Base-by-base conservation (phyloP, 1,139 yeast species). In the Yamadazyma diospyri region DNA sequence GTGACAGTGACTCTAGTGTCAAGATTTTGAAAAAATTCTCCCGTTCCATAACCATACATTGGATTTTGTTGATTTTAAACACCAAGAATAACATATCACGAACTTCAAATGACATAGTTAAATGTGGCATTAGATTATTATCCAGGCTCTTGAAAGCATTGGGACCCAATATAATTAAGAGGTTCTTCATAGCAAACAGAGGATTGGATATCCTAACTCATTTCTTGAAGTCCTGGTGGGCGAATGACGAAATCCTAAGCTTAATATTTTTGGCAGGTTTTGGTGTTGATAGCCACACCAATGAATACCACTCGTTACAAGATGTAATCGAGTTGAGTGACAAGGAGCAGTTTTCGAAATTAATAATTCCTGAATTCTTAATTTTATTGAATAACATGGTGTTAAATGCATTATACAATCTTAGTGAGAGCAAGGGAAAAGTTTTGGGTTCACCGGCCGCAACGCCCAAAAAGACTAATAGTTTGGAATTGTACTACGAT, bases 21-120 rank as follows among this genome's bases (percentile, higher is more conserved):
- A 67, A 64, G 32, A 50, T 59, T 6, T 47, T 69, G 33, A 63
- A 69, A 45, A 73, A 71, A 42, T 61, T 81, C 27, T 68, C 79
- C 9, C 64, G 77, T 30, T 65, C 82, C 0, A 66, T 82, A 5
- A 74, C 85, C 1, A 67, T 78, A 4, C 82, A 81, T 49, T 79
- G 88, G 82, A 59, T 80, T 2, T 53, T 83, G n/a, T 55, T 81
- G 20, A 53, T 81, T 3, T 48, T 84, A 23, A 69, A 70, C 27
- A 53, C 46, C 29, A 61, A 63, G 12, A 16, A 22, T 9, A 6
- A 24, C 11, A 22, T 30, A 17, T 25, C 39, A 4, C 19, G 35
- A 20, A 37, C 41, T 25, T 41, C 59, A 2, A 59, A 64, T 5
- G 55, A 58, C n/a, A 20, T 30, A 2, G 70, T 75, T 1, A 57